Evolutionary conservation across 164 flowering plant species (phyloP), one percentile per base, ranked within the genome.

Genomic region (Tetrastigma voinierianum): DNA sequence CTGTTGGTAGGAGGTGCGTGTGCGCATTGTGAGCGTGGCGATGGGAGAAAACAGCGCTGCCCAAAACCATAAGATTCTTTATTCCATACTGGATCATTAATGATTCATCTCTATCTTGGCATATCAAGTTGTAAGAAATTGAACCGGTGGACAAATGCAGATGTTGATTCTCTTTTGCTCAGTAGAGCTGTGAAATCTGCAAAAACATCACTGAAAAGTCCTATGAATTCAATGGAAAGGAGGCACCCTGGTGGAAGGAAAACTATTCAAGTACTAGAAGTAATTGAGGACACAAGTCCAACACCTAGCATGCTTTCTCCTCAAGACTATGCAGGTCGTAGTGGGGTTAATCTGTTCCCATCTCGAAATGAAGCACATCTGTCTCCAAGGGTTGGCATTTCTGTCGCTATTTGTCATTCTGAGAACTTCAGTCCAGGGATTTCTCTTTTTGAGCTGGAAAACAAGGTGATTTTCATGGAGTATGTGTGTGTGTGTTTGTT

Each of bases 21-120:
- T 96, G 67, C 93, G 92, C 68, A 80, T 96, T 60, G 99, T 60
- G 99, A 96, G 65, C 86, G 88, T 61, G 97, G 91, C 73, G n/a
- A 67, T 88, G 84, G 99, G 98, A 62, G 93, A 84, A 71, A 87
- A 83, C 18, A 73, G 54, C 72, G 86, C 88, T 76, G 87, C 89
- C 95, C 2, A 96, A 96, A 74, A 90, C 86, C 55, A 80, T 96
- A 52, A 88, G 97, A 66, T 80, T 93, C 45, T 93, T 87, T 82
- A 93, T 96, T 67, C 96, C 99, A 21, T 96, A 96, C 70, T 96
- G 98, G 98, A 90, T 96, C 67, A 76, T 73, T 11, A 96, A 96
- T 74, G 88, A 88, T 64, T 86, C 90, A 52, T 82, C 82, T 74
- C 67, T 96, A 45, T 75, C 84, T 53, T 76, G 93, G 72, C 79